Evolutionary conservation across 2,329 filamentous ascomycete genomes (phyloP).

Genomic region (Huntiella bhutanensis): DNA sequence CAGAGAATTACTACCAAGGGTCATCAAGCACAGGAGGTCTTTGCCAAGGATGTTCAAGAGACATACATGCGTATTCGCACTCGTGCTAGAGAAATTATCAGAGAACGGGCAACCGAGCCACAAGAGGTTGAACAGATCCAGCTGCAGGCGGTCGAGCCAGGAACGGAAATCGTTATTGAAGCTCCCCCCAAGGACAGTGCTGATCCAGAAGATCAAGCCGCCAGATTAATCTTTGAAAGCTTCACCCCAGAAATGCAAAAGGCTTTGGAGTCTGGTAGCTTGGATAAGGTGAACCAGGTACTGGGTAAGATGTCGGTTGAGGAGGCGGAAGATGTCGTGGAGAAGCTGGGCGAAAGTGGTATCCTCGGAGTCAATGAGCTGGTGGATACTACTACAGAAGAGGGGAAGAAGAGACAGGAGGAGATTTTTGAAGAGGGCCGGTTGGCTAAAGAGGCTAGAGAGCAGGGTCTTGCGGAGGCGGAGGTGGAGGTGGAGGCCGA

Average conservation of each 20-base stretch:
- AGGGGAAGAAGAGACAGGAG: constrained; percentile 60
- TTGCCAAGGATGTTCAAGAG: constrained; percentile 78
- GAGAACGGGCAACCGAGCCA: constrained; percentile 31
- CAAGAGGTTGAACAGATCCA: constrained; percentile 79
- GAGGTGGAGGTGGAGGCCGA: constrained; percentile 3
- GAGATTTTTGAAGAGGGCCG: constrained; percentile 43
- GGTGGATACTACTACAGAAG: constrained; percentile 83
- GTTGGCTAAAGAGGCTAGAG: constrained; percentile 9
- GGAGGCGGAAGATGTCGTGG: constrained; percentile 71
- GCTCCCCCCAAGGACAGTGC: constrained; percentile 53
- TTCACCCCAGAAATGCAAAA: constrained; percentile 67
- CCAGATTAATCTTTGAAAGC: constrained; percentile 59
- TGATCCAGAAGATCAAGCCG: constrained; percentile 42
- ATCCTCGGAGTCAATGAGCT: constrained; percentile 83
- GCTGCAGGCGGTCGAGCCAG: constrained; percentile 84
- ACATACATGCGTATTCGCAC: constrained; percentile 70
- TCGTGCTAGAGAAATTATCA: constrained; percentile 52
- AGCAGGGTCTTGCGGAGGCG: not conserved
- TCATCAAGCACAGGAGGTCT: constrained; percentile 79
- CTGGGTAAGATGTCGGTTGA: constrained; percentile 75
- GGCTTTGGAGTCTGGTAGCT: constrained; percentile 69
- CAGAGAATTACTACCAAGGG: constrained; percentile 79
- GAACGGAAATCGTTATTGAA: constrained; percentile 74
- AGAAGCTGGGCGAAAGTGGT: constrained; percentile 61
- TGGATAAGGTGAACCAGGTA: constrained; percentile 43